Conservation (phyloP, 176 grass and related monocot species). For the Carex kokanica region DNA sequence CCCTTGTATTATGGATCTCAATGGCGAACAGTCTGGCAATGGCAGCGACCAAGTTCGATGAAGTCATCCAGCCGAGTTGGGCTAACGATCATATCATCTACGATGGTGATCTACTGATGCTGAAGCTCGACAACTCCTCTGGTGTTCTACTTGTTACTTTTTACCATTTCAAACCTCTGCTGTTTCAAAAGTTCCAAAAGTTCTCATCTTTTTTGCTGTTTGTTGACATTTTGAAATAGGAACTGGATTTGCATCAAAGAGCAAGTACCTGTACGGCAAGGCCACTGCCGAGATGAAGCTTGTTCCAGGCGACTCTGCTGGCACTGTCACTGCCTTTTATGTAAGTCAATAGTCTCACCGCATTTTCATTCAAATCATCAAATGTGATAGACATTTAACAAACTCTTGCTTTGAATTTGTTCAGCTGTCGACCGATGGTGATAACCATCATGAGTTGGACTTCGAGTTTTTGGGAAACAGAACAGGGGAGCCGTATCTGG, state of each 20-base stretch:
- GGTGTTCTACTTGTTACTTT: constrained; percentile 14
- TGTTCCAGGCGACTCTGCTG: constrained; percentile 84
- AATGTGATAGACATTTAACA: neutral
- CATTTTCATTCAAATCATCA: neutral
- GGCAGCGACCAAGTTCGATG: constrained; percentile 54
- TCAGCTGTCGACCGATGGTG: constrained; percentile 67
- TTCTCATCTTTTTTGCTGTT: neutral
- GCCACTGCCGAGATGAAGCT: constrained; percentile 79
- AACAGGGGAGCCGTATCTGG: constrained; percentile 83
- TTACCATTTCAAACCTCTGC: neutral
- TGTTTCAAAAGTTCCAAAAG: neutral
- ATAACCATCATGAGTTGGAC: constrained; percentile 97
- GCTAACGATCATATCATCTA: constrained; percentile 92
- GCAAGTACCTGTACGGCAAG: constrained; percentile 76
- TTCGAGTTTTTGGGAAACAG: constrained; percentile 93
- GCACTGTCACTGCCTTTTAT: constrained; percentile 94
- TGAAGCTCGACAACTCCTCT: constrained; percentile 74
- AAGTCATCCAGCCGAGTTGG: constrained; percentile 86
- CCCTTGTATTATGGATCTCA: neutral
- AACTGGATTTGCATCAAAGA: constrained; percentile 66
- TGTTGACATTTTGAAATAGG: constrained; percentile 34
- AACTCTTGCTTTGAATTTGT: neutral
- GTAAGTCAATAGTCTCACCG: constrained; percentile 32
- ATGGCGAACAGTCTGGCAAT: neutral
- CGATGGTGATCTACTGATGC: constrained; percentile 82